Percentiles rank a stretch among this genome's conserved stretches.
Evolutionary conservation across 1,284 basidiomycete genomes (phyloP).

Genomic region (Cutaneotrichosporon curvatum): DNA sequence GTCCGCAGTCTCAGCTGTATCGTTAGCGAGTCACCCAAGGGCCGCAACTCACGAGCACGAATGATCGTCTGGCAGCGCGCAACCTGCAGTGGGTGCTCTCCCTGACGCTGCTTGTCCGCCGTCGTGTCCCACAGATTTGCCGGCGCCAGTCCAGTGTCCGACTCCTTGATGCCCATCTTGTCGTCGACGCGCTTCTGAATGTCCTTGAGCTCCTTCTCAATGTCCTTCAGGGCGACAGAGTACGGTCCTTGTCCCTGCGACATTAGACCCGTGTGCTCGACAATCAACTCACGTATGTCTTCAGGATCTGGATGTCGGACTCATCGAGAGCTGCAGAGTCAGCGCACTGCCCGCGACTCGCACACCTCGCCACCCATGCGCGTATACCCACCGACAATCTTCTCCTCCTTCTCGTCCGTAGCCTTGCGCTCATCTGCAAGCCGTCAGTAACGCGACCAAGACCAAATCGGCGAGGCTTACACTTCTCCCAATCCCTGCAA

Average conservation of each 20-base stretch:
- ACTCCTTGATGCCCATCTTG: slow-evolving; percentile 97
- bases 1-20: slow-evolving; percentile 56
- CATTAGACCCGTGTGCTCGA: not conserved
- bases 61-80: slow-evolving; percentile 99
- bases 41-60: slow-evolving; percentile 50
- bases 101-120: slow-evolving; percentile 73
- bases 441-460: not conserved
- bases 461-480: slow-evolving; percentile 50
- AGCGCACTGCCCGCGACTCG: not conserved
- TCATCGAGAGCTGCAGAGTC: slow-evolving; percentile 73
- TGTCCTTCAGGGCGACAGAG: slow-evolving; percentile 77
- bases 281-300: slow-evolving; percentile 71
- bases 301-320: slow-evolving; percentile 97
- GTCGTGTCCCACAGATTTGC: slow-evolving; percentile 94
- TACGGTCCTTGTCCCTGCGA: slow-evolving; percentile 94
- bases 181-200: slow-evolving; percentile 96
- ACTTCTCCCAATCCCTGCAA: slow-evolving; percentile 90
- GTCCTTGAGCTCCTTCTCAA: slow-evolving; percentile 89
- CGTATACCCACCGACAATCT: slow-evolving; percentile 67
- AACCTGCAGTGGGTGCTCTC: slow-evolving; percentile 89
- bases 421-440: slow-evolving; percentile 67
- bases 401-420: slow-evolving; percentile 79
- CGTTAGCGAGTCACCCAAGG: not conserved
- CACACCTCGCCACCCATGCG: not conserved
- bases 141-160: slow-evolving; percentile 92